Evolutionary conservation across 345 rosid genomes (phyloP).

Genomic region (Atalantia buxifolia): DNA sequence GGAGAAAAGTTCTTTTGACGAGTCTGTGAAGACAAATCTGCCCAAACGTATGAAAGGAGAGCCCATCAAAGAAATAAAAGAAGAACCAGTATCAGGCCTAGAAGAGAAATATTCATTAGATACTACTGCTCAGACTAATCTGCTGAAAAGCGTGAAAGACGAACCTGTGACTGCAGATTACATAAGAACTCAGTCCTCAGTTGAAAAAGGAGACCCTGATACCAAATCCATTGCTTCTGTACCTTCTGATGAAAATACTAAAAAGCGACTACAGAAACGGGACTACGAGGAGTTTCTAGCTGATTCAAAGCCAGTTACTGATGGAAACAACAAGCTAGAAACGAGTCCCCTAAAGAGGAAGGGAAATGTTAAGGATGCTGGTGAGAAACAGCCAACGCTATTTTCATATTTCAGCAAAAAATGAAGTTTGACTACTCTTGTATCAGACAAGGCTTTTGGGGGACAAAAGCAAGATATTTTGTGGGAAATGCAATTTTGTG

Average conservation of each 20-base stretch:
- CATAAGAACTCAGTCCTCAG: background rate
- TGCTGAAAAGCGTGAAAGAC: background rate
- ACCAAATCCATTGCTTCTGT: constrained; percentile 10
- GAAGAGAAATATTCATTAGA: background rate
- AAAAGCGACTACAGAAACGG: constrained; percentile 36
- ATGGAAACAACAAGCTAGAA: constrained; percentile 6
- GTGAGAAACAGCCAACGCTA: constrained; percentile 58
- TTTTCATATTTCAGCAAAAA: constrained; percentile 55
- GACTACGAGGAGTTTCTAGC: constrained; percentile 31
- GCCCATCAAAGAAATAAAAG: background rate
- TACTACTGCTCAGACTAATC: constrained; percentile 5
- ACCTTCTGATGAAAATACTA: constrained; percentile 15
- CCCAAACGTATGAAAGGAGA: constrained; percentile 24
- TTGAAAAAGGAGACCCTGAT: constrained; percentile 14
- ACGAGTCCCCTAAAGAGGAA: constrained; percentile 43
- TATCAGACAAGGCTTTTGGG: background rate
- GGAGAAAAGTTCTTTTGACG: constrained; percentile 12
- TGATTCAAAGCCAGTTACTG: constrained; percentile 29
- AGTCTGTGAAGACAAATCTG: constrained; percentile 9
- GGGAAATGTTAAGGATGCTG: constrained; percentile 30
- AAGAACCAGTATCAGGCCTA: background rate
- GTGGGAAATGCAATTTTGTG: background rate
- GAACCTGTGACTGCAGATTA: constrained; percentile 22
- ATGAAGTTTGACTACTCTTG: constrained; percentile 1
- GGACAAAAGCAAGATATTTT: background rate